These are phyloP conservation scores for Talaromyces sp. DNA, from an alignment of 2,329 filamentous ascomycete species.

Conservation along the genomic window DNA sequence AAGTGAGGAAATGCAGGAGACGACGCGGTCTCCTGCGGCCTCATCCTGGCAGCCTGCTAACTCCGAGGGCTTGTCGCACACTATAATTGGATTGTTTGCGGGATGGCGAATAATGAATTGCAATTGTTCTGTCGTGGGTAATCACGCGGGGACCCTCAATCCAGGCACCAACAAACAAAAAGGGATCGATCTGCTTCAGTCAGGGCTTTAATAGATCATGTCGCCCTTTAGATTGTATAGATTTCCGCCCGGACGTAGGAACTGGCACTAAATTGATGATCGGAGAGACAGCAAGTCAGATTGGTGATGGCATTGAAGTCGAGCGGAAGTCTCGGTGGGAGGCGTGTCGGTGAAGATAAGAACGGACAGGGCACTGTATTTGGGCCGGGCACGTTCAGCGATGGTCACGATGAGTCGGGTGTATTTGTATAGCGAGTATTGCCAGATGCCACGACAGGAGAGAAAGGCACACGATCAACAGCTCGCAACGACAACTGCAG, in stretches of 20 bases:
- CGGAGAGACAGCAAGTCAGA: background rate
- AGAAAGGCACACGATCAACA: background rate
- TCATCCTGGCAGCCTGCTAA: slow-evolving; percentile 26
- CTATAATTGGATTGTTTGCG: background rate
- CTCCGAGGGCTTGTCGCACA: background rate
- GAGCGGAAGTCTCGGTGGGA: background rate
- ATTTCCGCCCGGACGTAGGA: background rate
- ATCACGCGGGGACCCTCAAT: background rate
- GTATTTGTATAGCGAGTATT: background rate
- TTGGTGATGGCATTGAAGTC: background rate
- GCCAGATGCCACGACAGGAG: background rate
- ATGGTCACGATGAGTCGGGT: background rate
- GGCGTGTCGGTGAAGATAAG: background rate
- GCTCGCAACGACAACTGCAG: background rate
- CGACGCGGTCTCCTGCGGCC: slow-evolving; percentile 28
- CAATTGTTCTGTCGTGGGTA: background rate
- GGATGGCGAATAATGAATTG: background rate
- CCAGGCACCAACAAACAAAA: background rate
- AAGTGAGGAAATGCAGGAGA: slow-evolving; percentile 34
- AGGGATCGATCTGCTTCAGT: background rate
- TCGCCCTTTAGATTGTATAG: background rate
- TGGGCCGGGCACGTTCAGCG: background rate
- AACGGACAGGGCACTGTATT: background rate
- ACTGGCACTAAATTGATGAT: background rate
- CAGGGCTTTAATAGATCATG: slow-evolving; percentile 1